A percentile compares a stretch with the other conserved stretches of the same genome.
Conservation (phyloP, 1,284 basidiomycete species). For the Naganishia cerealis region DNA sequence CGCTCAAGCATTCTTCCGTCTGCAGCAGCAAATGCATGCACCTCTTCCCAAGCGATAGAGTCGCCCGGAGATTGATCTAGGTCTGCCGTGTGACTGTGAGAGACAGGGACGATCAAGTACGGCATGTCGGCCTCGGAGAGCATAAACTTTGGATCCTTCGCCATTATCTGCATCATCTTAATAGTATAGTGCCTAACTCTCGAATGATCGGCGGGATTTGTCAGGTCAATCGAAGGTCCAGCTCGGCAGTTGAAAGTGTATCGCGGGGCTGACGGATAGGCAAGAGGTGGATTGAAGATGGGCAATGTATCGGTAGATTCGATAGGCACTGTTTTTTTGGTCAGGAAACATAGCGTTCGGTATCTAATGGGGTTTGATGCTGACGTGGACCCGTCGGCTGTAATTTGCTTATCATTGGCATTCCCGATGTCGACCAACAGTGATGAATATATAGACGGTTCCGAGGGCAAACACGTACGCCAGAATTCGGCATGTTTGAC, state of each 20-base stretch:
- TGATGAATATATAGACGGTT: slow-evolving; percentile 7
- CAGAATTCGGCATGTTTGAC: slow-evolving; percentile 14
- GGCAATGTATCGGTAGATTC: slow-evolving; percentile 10
- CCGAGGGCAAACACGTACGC: slow-evolving; percentile 2
- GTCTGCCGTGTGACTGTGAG: background rate
- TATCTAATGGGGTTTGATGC: slow-evolving; percentile 2
- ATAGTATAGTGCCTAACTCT: slow-evolving; percentile 7
- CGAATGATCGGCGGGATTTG: background rate
- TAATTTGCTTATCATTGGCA: background rate
- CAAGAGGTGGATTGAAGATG: slow-evolving; percentile 3
- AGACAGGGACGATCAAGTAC: slow-evolving; percentile 16
- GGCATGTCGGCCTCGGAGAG: slow-evolving; percentile 13
- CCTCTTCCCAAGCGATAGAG: slow-evolving; percentile 9
- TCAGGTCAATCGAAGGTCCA: slow-evolving; percentile 16
- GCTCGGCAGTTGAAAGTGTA: slow-evolving; percentile 9
- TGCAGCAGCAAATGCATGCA: slow-evolving; percentile 4
- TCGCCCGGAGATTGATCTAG: background rate
- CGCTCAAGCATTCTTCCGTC: slow-evolving; percentile 9
- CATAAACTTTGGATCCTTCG: background rate
- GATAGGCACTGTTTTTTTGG: slow-evolving; percentile 7
- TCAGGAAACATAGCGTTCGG: slow-evolving; percentile 19
- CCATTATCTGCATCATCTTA: slow-evolving; percentile 21
- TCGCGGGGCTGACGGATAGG: background rate
- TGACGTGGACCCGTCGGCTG: background rate
- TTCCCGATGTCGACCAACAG: slow-evolving; percentile 7